Conservation (phyloP, 805 yeast genomes). For the Saturnispora halmiae region DNA sequence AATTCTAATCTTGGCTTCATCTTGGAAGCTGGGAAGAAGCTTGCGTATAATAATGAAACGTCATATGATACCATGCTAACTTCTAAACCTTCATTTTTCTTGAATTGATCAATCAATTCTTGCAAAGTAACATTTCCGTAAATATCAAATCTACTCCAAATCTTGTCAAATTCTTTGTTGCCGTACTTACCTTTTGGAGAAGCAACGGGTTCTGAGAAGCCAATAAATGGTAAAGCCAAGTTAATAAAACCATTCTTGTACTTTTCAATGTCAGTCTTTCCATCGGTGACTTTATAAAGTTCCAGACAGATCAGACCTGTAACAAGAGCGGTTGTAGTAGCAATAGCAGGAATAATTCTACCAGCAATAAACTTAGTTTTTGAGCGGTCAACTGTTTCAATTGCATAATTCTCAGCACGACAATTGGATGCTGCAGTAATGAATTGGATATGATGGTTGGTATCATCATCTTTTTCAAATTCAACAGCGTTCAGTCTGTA, state of each 20-base stretch:
- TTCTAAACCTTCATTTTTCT: slow-evolving; percentile 74
- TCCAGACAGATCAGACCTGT: slow-evolving; percentile 93
- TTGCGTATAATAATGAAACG: slow-evolving; percentile 81
- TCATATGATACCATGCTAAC: slow-evolving; percentile 89
- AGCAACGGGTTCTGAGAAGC: slow-evolving; percentile 91
- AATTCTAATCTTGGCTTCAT: slow-evolving; percentile 63
- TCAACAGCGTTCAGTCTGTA: slow-evolving; percentile 83
- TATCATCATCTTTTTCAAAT: slow-evolving; percentile 96
- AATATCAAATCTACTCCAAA: slow-evolving; percentile 92
- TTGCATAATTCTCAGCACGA: slow-evolving; percentile 85
- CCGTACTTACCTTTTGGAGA: slow-evolving; percentile 80
- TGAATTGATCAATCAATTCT: slow-evolving; percentile 39
- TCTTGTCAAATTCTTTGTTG: slow-evolving; percentile 67
- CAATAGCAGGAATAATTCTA: slow-evolving; percentile 96
- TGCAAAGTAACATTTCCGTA: slow-evolving; percentile 56
- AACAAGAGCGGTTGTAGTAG: slow-evolving; percentile 96
- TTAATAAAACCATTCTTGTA: slow-evolving; percentile 90
- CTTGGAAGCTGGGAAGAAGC: slow-evolving; percentile 81
- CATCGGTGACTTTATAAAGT: slow-evolving; percentile 79
- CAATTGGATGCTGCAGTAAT: slow-evolving; percentile 93
- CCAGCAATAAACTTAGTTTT: slow-evolving; percentile 98
- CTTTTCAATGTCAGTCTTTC: slow-evolving; percentile 65
- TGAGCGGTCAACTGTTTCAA: slow-evolving; percentile 79
- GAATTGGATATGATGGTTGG: slow-evolving; percentile 93
- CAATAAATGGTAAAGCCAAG: slow-evolving; percentile 90